Percentiles rank a stretch among this genome's conserved stretches.
These are phyloP conservation scores for Lojkania enalia DNA, from an alignment of 2,329 filamentous ascomycete species.

Conservation along the genomic window DNA sequence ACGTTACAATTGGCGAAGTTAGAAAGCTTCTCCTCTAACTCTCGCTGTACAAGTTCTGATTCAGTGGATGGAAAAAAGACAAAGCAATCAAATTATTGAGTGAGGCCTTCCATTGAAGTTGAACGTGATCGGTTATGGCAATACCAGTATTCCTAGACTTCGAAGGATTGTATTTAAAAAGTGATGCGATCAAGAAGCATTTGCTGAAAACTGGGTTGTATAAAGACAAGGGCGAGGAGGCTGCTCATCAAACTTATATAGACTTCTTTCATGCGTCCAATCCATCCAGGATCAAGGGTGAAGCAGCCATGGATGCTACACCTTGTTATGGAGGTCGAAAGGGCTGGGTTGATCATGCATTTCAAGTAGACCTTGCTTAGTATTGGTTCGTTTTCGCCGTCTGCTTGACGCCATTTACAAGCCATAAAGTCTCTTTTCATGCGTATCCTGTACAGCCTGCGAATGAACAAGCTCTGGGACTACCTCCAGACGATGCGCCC, in stretches of 20 bases:
- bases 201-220: slow-evolving; percentile 2
- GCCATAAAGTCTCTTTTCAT: slow-evolving; percentile 1
- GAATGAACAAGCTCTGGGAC: slow-evolving; percentile 3
- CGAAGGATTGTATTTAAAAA: slow-evolving; percentile 2
- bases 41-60: slow-evolving; percentile 1
- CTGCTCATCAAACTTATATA: slow-evolving; percentile 3
- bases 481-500: neutral
- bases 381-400: neutral
- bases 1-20: slow-evolving; percentile 1
- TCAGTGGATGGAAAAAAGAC: slow-evolving; percentile 3
- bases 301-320: slow-evolving; percentile 1
- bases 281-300: slow-evolving; percentile 3
- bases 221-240: slow-evolving; percentile 2
- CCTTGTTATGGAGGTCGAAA: slow-evolving; percentile 1
- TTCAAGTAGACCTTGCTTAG: slow-evolving; percentile 2
- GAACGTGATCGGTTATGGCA: slow-evolving; percentile 3
- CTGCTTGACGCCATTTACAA: slow-evolving; percentile 1
- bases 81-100: slow-evolving; percentile 4
- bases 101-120: slow-evolving; percentile 3
- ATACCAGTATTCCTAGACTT: slow-evolving; percentile 3
- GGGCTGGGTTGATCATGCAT: slow-evolving; percentile 2
- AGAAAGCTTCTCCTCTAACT: slow-evolving; percentile 2
- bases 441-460: neutral
- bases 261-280: slow-evolving; percentile 1
- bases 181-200: slow-evolving; percentile 2